Percentiles rank a stretch among this genome's conserved stretches.
These are phyloP conservation scores for Komagataella pastoris DNA, from an alignment of 805 yeast genomes.

Conservation along the genomic window DNA sequence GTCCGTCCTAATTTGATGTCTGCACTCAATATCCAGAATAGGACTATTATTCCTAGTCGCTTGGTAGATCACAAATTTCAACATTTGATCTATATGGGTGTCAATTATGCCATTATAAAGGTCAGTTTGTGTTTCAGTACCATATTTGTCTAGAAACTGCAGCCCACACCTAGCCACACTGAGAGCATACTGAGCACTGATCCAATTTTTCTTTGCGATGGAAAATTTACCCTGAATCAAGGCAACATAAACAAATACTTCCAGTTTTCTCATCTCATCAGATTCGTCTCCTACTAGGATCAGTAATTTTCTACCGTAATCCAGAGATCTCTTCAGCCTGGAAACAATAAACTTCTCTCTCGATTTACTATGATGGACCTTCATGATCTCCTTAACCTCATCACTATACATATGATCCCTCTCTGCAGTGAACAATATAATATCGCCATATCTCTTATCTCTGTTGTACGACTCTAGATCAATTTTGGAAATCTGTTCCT, in stretches of 20 bases:
- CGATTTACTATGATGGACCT: slow-evolving; percentile 32
- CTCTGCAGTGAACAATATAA: slow-evolving; percentile 61
- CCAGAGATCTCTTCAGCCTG: slow-evolving; percentile 53
- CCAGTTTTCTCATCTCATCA: slow-evolving; percentile 18
- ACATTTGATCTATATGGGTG: slow-evolving; percentile 21
- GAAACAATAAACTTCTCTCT: slow-evolving; percentile 42
- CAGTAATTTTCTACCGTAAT: slow-evolving; percentile 28
- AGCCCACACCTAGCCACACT: slow-evolving; percentile 52
- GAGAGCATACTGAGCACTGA: slow-evolving; percentile 31
- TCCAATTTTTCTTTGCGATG: slow-evolving; percentile 44
- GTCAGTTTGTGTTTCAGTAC: slow-evolving; percentile 16
- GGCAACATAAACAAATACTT: slow-evolving; percentile 20
- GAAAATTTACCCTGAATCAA: slow-evolving; percentile 25
- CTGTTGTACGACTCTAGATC: slow-evolving; percentile 32
- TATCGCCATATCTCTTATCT: slow-evolving; percentile 39
- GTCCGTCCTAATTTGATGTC: slow-evolving; percentile 24
- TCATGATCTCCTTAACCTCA: slow-evolving; percentile 41
- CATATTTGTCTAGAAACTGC: slow-evolving; percentile 31
- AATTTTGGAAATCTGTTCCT: slow-evolving; percentile 33
- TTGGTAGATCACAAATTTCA: slow-evolving; percentile 33
- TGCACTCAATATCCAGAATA: slow-evolving; percentile 37
- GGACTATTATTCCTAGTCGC: slow-evolving; percentile 18
- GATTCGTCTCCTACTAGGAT: slow-evolving; percentile 23
- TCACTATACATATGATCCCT: slow-evolving; percentile 60
- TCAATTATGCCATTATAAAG: slow-evolving; percentile 44